Base-by-base conservation (phyloP, 1,284 basidiomycete genomes). In the Irpex rosettiformis region DNA sequence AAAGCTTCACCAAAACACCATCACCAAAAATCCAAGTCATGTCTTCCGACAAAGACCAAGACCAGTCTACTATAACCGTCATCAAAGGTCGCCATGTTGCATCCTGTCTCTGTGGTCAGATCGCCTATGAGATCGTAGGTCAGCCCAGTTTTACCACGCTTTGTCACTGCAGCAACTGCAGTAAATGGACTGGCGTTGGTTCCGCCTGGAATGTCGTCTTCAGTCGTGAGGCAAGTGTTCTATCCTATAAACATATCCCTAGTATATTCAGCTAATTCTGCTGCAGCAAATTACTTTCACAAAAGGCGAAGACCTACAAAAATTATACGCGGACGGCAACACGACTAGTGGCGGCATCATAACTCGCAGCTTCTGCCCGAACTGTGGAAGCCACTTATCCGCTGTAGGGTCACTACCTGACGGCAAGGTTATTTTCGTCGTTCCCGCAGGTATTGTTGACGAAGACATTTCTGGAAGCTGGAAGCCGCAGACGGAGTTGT, bases 401-500 rank as follows among this genome's bases (percentile, higher is more conserved):
- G 16, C 8, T 33, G 30, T 52, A 16, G 49, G 18, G 7, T 10
- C 24, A 10, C 24, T n/a, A 18, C 49, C 25, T 13, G 22, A 22
- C 18, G n/a, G 29, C 13, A 10, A 13, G 10, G 16, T 11, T 2
- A 33, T 52, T 7, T 18, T 10, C 18, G 29, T 25, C 18, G 25
- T 52, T 2, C 13, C 49, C 24, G 16, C 49, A 11, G 49, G 49
- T n/a, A 33, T 13, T 18, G 27, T 52, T 25, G 29, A 18, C 24
- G 49, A 18, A 6, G 43, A 47, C 22, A 18, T 52, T 28, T 33
- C 49, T 10, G 49, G 27, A 22, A 33, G 24, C 8, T 52, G 49
- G 49, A 52, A 52, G 29, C 49, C 49, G 13, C 16, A 18, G 49
- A 52, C 13, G 49, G 49, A 52, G 49, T n/a, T 52, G 24, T 52